These are phyloP conservation scores for Schizophyllum amplum DNA, from an alignment of 1,284 basidiomycete species.

Conservation along the genomic window DNA sequence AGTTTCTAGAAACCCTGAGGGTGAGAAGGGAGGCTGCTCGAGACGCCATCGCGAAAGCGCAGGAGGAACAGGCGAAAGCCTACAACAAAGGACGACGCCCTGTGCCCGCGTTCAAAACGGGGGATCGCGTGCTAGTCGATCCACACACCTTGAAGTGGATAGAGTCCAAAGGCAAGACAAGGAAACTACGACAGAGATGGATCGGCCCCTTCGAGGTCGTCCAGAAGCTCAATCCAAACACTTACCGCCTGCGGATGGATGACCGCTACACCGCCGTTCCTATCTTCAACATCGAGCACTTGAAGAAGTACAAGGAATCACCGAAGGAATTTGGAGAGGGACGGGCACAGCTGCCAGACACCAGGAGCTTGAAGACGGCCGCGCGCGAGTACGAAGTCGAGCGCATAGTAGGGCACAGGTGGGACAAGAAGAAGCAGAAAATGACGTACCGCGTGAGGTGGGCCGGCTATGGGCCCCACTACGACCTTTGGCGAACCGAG, in stretches of 20 bases:
- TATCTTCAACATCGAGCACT: constrained; percentile 22
- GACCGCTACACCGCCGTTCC: constrained; percentile 19
- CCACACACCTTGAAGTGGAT: constrained; percentile 20
- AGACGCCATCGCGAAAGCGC: constrained; percentile 5
- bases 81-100: constrained; percentile 15
- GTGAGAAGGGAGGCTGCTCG: constrained; percentile 3
- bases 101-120: constrained; percentile 13
- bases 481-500: constrained; percentile 7
- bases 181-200: constrained; percentile 21
- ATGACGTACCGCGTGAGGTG: constrained; percentile 14
- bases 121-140: constrained; percentile 22
- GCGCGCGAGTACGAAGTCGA: no score
- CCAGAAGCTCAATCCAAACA: constrained; percentile 18
- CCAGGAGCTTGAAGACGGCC: no score
- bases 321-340: no score
- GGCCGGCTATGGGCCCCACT: constrained; percentile 15
- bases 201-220: constrained; percentile 26
- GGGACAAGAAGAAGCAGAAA: no score
- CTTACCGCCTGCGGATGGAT: constrained; percentile 20
- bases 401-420: no score
- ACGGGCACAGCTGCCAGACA: no score
- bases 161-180: constrained; percentile 19
- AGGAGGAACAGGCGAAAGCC: constrained; percentile 10
- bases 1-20: no score
- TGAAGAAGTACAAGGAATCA: constrained; percentile 16